Evolutionary conservation across 495 filamentous ascomycete genomes (phyloP).

Genomic region (Podospora pseudocomata): DNA sequence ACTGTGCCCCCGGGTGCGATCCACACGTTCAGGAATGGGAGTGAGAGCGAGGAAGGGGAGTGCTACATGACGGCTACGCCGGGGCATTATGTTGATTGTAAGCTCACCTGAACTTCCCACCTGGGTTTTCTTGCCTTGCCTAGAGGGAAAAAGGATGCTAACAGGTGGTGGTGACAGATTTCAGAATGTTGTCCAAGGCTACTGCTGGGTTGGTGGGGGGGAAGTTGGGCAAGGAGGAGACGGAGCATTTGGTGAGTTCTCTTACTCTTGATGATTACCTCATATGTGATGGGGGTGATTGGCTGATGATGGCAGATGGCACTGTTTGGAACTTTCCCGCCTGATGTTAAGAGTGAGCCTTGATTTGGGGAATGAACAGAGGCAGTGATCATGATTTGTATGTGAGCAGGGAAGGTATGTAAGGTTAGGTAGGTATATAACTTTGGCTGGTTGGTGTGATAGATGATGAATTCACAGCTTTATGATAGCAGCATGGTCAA

Average conservation of each 20-base stretch:
- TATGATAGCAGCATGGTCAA: no score
- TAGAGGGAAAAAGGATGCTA: not conserved
- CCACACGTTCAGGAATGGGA: slow-evolving; percentile 54
- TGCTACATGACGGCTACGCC: slow-evolving; percentile 57
- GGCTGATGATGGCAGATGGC: slow-evolving; percentile 22
- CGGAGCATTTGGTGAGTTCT: slow-evolving; percentile 21
- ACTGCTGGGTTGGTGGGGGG: slow-evolving; percentile 17
- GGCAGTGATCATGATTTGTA: no score
- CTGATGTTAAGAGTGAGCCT: slow-evolving; percentile 32
- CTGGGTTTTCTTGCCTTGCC: not conserved
- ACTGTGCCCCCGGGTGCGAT: slow-evolving; percentile 49
- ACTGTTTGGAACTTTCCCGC: slow-evolving; percentile 36
- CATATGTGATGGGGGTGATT: no score
- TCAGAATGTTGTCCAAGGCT: slow-evolving; percentile 34
- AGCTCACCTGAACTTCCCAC: slow-evolving; percentile 4
- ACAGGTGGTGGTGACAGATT: slow-evolving; percentile 22
- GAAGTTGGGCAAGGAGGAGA: slow-evolving; percentile 18
- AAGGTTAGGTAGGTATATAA: no score
- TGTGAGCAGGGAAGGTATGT: no score
- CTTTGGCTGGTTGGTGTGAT: no score
- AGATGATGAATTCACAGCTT: no score
- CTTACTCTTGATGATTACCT: not conserved
- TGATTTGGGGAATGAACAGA: not conserved
- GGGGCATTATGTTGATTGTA: slow-evolving; percentile 34
- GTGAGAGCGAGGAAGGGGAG: slow-evolving; percentile 47